Evolutionary conservation across 2,329 filamentous ascomycete genomes (phyloP).

Genomic region (Furcasterigmium furcatum): DNA sequence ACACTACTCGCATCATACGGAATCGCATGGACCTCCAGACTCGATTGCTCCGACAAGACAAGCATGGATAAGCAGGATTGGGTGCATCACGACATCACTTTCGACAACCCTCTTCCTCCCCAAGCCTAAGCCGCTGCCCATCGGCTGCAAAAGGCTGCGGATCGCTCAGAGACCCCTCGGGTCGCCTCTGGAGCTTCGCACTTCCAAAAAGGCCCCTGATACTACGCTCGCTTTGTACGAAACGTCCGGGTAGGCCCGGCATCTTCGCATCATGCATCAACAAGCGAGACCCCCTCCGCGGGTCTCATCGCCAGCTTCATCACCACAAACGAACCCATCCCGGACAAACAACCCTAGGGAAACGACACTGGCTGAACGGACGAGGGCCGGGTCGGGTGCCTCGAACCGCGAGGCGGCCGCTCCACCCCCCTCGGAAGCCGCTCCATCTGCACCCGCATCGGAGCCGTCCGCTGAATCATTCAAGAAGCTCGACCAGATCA

Average conservation of each 20-base stretch:
- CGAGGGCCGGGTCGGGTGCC: conserved; percentile 40
- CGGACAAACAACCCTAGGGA: conserved; percentile 76
- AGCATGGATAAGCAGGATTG: conserved; percentile 14
- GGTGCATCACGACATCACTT: conserved; percentile 9
- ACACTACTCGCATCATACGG: not conserved
- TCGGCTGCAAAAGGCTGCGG: not conserved
- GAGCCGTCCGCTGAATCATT: conserved; percentile 63
- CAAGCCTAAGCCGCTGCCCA: not conserved
- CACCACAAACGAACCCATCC: conserved; percentile 67
- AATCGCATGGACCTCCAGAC: not conserved
- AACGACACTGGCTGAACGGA: conserved; percentile 33
- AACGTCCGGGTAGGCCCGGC: not conserved
- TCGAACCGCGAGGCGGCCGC: conserved; percentile 34
- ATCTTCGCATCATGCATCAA: conserved; percentile 70
- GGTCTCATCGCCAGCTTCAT: conserved; percentile 69
- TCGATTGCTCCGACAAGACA: not conserved
- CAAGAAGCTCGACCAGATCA: conserved; percentile 86
- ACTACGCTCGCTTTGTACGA: not conserved
- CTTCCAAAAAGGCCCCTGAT: not conserved
- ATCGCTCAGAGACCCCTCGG: not conserved
- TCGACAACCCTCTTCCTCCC: conserved; percentile 3
- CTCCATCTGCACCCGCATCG: conserved; percentile 24
- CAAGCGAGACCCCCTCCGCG: conserved; percentile 74
- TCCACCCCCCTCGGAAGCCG: conserved; percentile 45
- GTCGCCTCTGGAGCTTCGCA: not conserved